Evolutionary conservation across 225 moss, liverwort and hornwort genomes (phyloP).

Genomic region (Marchantia paleacea): DNA sequence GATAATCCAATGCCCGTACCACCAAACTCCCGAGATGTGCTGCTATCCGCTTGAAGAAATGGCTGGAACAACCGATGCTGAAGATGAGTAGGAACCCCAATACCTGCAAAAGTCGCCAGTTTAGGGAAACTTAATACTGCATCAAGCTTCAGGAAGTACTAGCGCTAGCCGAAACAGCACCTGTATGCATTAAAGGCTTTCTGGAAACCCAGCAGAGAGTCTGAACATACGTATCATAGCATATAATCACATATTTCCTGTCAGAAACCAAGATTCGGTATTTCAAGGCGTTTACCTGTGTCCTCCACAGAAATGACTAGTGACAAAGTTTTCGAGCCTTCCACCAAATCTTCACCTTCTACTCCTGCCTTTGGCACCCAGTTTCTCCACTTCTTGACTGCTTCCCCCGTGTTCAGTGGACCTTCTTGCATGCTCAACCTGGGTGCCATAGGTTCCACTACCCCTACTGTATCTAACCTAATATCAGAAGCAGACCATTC

Average conservation of each 20-base stretch:
- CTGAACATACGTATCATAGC: not conserved
- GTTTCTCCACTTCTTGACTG: constrained; percentile 60
- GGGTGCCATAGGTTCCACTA: constrained; percentile 48
- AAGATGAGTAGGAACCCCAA: constrained; percentile 68
- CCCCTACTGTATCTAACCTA: constrained; percentile 26
- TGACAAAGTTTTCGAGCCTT: constrained; percentile 38
- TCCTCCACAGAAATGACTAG: constrained; percentile 86
- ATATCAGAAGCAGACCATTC: constrained; percentile 12
- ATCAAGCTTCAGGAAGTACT: not conserved
- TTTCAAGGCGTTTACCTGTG: constrained; percentile 50
- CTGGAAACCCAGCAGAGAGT: not conserved
- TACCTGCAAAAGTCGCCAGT: constrained; percentile 40
- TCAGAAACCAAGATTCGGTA: not conserved
- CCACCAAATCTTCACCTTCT: constrained; percentile 30
- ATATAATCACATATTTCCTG: not conserved
- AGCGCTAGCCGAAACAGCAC: not conserved
- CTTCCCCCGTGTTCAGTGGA: constrained; percentile 48
- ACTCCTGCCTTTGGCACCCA: constrained; percentile 49
- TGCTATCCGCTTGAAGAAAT: constrained; percentile 88
- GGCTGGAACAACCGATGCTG: constrained; percentile 84
- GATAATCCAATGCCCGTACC: constrained; percentile 95
- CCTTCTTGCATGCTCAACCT: constrained; percentile 80
- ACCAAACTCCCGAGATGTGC: constrained; percentile 85
- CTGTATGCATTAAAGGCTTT: no score
- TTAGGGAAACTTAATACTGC: no score